Conservation (phyloP, 2,329 filamentous ascomycete species). For the Passalora sequoiae region DNA sequence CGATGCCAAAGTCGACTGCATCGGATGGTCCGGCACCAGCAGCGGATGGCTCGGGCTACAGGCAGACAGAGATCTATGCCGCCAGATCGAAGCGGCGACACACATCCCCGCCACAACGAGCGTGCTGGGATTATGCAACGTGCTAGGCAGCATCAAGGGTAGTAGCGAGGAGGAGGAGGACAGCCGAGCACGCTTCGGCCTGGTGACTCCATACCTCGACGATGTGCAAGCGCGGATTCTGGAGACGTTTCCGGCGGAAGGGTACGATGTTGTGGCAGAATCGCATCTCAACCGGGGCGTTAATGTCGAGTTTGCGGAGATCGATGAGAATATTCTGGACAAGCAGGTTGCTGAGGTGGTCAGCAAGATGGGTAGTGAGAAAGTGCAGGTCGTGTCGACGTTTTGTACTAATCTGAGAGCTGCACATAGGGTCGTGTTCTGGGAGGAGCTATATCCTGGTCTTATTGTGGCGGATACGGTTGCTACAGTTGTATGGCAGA, state of each 20-base stretch:
- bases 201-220: conserved; percentile 42
- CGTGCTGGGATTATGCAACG: conserved; percentile 39
- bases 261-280: conserved; percentile 33
- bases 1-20: conserved; percentile 30
- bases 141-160: conserved; percentile 35
- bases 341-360: conserved; percentile 30
- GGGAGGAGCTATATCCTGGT: conserved; percentile 36
- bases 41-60: conserved; percentile 23
- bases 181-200: conserved; percentile 30
- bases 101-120: conserved; percentile 40
- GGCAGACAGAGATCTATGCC: conserved; percentile 38
- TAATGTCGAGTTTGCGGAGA: conserved; percentile 38
- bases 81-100: conserved; percentile 35
- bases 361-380: conserved; percentile 20
- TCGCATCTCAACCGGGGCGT: conserved; percentile 35
- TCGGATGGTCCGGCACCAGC: conserved; percentile 32
- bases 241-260: conserved; percentile 33
- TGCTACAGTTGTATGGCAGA: conserved; percentile 41
- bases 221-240: conserved; percentile 40
- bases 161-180: conserved; percentile 14
- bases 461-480: conserved; percentile 42
- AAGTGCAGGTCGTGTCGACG: conserved; percentile 34
- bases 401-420: conserved; percentile 45
- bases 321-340: conserved; percentile 32
- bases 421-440: conserved; percentile 36